These are phyloP conservation scores for Diaporthe capsici DNA, from an alignment of 2,329 filamentous ascomycete species.

Conservation along the genomic window DNA sequence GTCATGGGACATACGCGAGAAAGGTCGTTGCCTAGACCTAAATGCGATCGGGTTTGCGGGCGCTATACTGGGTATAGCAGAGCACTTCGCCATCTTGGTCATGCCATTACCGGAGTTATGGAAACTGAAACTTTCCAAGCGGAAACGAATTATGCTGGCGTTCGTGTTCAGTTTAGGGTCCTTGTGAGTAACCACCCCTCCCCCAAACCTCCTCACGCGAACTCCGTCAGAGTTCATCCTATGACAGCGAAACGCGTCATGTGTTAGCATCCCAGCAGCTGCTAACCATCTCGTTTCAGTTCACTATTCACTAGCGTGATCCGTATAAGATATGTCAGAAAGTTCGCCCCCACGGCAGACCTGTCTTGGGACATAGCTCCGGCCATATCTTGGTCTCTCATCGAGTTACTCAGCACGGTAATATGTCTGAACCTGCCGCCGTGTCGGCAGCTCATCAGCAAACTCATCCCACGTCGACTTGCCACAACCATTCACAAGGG, in stretches of 20 bases:
- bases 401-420: constrained; percentile 34
- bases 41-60: constrained; percentile 33
- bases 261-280: constrained; percentile 2
- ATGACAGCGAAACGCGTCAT: not conserved
- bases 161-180: constrained; percentile 34
- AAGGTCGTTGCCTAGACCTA: constrained; percentile 28
- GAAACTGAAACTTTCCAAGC: constrained; percentile 31
- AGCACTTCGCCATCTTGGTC: constrained; percentile 28
- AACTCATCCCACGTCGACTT: constrained; percentile 27
- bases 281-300: constrained; percentile 17
- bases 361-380: constrained; percentile 32
- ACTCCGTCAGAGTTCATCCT: not conserved
- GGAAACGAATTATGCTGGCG: constrained; percentile 28
- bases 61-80: constrained; percentile 24
- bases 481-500: constrained; percentile 16
- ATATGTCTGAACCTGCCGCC: constrained; percentile 33
- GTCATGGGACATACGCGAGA: constrained; percentile 32
- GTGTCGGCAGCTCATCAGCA: constrained; percentile 24
- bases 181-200: constrained; percentile 9
- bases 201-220: not conserved
- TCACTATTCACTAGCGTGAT: constrained; percentile 32
- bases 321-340: constrained; percentile 32
- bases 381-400: constrained; percentile 34
- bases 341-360: constrained; percentile 33
- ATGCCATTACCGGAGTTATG: constrained; percentile 33